Evolutionary conservation across 495 filamentous ascomycete genomes (phyloP), one percentile per base, ranked within the genome.

Genomic region (Xylaria bambusicola): DNA sequence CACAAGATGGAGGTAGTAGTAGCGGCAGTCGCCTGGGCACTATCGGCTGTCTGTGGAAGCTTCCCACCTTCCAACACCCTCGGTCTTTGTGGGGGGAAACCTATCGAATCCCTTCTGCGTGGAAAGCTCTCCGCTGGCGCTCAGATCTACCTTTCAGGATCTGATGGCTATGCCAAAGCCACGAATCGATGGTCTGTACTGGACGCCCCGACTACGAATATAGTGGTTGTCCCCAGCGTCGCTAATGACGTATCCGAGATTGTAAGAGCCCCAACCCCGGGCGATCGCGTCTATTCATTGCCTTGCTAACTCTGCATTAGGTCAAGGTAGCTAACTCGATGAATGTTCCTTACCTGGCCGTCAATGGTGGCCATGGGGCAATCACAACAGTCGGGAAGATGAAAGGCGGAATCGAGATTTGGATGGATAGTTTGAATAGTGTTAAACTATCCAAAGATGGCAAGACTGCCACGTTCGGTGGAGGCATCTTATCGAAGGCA

Each of bases 401-500:
- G 61, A 26, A 70, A 12, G 51, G 73, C 50, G 80, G 79, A 7
- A 76, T 84, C 38, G 69, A 72, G 6, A 82, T 82, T 29, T 69
- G 65, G 56, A 33, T 82, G 54, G 62, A 60, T 29, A 61, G 74
- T 46, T 61, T 81, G 33, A 75, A 66, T 63, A 66, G 62, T 26
- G 70, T 80, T 26, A 52, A 70, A 6, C 68, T 84, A 18, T 64
- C 74, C 0, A 17, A 63, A 9, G 73, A 79, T 57, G 77, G 73
- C 6, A 66, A 75, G 4, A 78, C 78, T 1, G 80, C 73, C 17
- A 76, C 62, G 0, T 66, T 84, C 48, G 80, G 80, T 12, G 83
- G 80, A 21, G 83, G 83, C 5, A 67, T 73, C 0, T 68, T 64
- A 15, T 58, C 64, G 1, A 66, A 62, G n/a, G 61, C 63, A 0